Base-by-base conservation (phyloP, 2,329 filamentous ascomycete species). In the Fusarium nygamai region DNA sequence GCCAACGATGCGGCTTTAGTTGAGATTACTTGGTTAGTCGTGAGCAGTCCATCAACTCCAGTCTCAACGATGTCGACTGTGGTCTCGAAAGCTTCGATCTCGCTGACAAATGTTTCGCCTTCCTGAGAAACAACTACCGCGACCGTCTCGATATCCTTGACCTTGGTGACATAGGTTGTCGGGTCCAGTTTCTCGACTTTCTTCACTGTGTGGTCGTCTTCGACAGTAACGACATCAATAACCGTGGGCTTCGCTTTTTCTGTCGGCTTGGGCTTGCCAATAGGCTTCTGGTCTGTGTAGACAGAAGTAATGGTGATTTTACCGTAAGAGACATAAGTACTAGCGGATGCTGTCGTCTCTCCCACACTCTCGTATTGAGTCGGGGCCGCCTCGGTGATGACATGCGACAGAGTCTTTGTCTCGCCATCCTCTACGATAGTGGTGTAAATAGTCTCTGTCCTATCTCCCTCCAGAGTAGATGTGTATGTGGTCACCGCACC, bases 281-380 rank as follows among this genome's bases (percentile, higher is more conserved):
- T 60, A 5, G 71, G 69, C 43, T 62, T 69, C 46, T 71, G 64
- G 6, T 73, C 64, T 8, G 76, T 78, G 24, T 72, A 76, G 8
- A 72, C 59, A 24, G 73, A 75, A 1, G 75, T 78, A n/a, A 78
- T 73, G 2, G 77, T 78, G 46, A 78, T 74, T 57, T 67, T 67
- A 5, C 76, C 77, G 22, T 78, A 73, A 16, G 67, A 71, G 39
- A 78, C 74, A 33, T 78, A 78, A 10, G 74, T 78, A 10, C 66
- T 78, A 3, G 77, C 64, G 8, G 70, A 70, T 16, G 75, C 71
- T 11, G 77, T 78, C 20, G 74, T 78, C 29, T 76, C 71, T 34
- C 76, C 76, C 14, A 72, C 68, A 16, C 66, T 74, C 22, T 66
- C 33, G 12, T 72, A 64, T 6, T 46, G 61, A 20, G 69, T 78